Evolutionary conservation across 2,329 filamentous ascomycete species (phyloP).

Genomic region (Colletotrichum truncatum): DNA sequence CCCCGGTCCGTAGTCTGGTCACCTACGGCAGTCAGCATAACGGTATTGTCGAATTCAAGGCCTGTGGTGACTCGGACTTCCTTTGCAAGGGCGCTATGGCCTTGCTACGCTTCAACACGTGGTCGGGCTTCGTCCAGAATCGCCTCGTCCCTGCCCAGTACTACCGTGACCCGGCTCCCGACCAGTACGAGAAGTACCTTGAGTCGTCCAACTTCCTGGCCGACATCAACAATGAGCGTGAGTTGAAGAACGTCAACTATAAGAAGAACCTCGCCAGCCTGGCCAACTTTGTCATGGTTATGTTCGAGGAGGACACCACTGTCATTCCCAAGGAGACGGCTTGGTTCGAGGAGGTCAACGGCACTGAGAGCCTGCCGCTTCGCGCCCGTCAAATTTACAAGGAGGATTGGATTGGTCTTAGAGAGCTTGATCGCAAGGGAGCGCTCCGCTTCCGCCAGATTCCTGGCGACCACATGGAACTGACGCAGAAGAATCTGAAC

Average conservation of each 20-base stretch:
- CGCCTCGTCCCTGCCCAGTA: slow-evolving; percentile 94
- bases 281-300: slow-evolving; percentile 85
- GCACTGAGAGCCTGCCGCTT: slow-evolving; percentile 72
- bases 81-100: slow-evolving; percentile 84
- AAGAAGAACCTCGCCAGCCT: slow-evolving; percentile 73
- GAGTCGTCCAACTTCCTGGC: slow-evolving; percentile 87
- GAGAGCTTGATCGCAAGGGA: slow-evolving; percentile 79
- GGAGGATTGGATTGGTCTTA: slow-evolving; percentile 94
- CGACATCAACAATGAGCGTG: slow-evolving; percentile 94
- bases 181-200: slow-evolving; percentile 77
- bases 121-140: slow-evolving; percentile 80
- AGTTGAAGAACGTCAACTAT: slow-evolving; percentile 78
- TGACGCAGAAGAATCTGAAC: slow-evolving; percentile 72
- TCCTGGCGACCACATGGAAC: slow-evolving; percentile 84
- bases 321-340: slow-evolving; percentile 90
- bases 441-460: slow-evolving; percentile 79
- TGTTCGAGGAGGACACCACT: slow-evolving; percentile 87
- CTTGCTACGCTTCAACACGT: slow-evolving; percentile 82
- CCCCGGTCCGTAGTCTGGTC: slow-evolving; percentile 80
- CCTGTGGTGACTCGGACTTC: slow-evolving; percentile 77
- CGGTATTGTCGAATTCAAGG: slow-evolving; percentile 85
- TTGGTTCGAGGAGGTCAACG: slow-evolving; percentile 91
- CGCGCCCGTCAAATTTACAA: slow-evolving; percentile 78
- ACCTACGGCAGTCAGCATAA: slow-evolving; percentile 94
- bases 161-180: slow-evolving; percentile 74